These are phyloP conservation scores for Prunus yedoensis DNA, from an alignment of 331 rosid genomes.

Conservation along the genomic window DNA sequence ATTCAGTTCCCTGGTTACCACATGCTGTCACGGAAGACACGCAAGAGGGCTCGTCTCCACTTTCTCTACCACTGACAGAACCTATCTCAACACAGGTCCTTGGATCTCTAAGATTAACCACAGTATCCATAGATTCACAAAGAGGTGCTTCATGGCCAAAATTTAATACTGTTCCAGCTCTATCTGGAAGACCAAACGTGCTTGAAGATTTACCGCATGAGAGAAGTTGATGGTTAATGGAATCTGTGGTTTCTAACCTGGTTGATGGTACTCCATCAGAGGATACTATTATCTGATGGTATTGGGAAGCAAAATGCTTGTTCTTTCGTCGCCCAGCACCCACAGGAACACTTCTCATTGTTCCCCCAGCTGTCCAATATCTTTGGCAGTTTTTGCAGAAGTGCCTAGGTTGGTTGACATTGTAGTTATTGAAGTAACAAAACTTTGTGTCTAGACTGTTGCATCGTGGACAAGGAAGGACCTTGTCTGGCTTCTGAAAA, in stretches of 20 bases:
- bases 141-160: constrained; percentile 61
- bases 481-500: constrained; percentile 72
- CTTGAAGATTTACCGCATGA: constrained; percentile 29
- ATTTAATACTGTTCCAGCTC: constrained; percentile 42
- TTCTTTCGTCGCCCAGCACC: constrained; percentile 79
- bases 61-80: constrained; percentile 31
- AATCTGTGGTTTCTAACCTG: constrained; percentile 35
- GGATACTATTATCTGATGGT: constrained; percentile 43
- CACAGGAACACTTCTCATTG: constrained; percentile 68
- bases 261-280: constrained; percentile 38
- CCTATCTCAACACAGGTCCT: constrained; percentile 30
- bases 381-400: too few relatives aligned
- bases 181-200: constrained; percentile 25
- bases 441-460: constrained; percentile 64
- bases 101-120: constrained; percentile 44
- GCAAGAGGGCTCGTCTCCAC: constrained; percentile 37
- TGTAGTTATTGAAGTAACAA: too few relatives aligned
- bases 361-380: constrained; percentile 88
- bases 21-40: constrained; percentile 36
- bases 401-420: too few relatives aligned
- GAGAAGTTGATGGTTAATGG: constrained; percentile 27
- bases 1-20: constrained; percentile 35
- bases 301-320: constrained; percentile 65
- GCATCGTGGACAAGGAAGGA: constrained; percentile 75
- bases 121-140: constrained; percentile 48